Conservation (phyloP, 2,329 filamentous ascomycete species). For the Hypoxylon sp. region DNA sequence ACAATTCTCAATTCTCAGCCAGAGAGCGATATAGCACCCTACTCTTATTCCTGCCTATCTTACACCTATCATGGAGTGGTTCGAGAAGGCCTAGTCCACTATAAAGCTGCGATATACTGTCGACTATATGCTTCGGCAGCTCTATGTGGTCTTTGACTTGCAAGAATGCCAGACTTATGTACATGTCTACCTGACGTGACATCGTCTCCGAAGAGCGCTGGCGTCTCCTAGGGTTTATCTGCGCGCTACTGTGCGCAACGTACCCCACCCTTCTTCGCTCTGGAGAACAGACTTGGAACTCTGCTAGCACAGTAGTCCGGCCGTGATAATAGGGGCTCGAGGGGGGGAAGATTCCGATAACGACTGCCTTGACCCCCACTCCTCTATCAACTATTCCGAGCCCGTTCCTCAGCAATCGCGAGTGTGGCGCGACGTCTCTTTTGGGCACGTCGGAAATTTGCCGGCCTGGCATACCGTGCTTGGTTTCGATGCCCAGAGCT, state of each 20-base stretch:
- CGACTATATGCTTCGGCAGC: slow-evolving; percentile 27
- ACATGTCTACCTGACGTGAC: neutral
- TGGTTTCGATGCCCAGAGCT: slow-evolving; percentile 12
- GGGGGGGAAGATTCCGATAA: slow-evolving; percentile 6
- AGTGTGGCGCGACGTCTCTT: slow-evolving; percentile 17
- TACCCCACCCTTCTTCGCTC: slow-evolving; percentile 13
- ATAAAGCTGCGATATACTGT: neutral
- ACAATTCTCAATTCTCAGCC: too few species aligned
- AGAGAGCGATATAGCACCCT: too few species aligned
- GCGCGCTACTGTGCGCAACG: too few species aligned
- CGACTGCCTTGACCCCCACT: slow-evolving; percentile 30
- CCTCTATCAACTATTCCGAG: slow-evolving; percentile 18
- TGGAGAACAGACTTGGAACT: neutral
- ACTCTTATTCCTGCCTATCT: too few species aligned
- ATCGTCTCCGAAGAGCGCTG: slow-evolving; percentile 17
- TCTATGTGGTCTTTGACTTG: slow-evolving; percentile 20
- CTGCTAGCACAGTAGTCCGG: neutral
- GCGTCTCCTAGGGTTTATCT: slow-evolving; percentile 9
- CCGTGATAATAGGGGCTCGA: neutral
- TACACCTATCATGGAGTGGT: too few species aligned
- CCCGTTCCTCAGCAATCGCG: slow-evolving; percentile 26
- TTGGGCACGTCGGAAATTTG: slow-evolving; percentile 26
- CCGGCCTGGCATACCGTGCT: slow-evolving; percentile 18
- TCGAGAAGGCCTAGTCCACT: slow-evolving; percentile 23
- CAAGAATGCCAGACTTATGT: slow-evolving; percentile 14